Percentiles rank a stretch among this genome's conserved stretches.
phyloP scores from a whole-genome alignment of 768 basidiomycete genomes.

The Boletus pseudopeckii region DNA sequence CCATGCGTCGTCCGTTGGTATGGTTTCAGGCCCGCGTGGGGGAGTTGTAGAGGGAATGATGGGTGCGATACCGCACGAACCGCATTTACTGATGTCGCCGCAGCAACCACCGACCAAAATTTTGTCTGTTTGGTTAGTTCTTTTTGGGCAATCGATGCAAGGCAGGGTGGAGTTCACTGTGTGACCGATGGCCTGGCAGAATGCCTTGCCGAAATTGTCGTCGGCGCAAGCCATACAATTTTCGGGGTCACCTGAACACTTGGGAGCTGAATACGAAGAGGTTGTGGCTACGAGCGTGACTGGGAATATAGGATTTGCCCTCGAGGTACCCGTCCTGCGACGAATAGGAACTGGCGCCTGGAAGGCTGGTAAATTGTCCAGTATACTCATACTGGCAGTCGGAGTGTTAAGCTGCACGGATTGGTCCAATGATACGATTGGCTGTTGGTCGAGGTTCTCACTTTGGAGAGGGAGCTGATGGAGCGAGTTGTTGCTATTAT shows the following conservation, averaged over 20 bases:
- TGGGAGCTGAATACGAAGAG: constrained; percentile 29
- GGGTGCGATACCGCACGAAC: constrained; percentile 33
- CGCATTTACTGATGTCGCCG: constrained; percentile 32
- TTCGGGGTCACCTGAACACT: constrained; percentile 81
- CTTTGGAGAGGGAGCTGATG: constrained; percentile 14
- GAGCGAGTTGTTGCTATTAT: constrained; percentile 6
- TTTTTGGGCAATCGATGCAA: constrained; percentile 56
- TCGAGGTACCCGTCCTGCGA: constrained; percentile 42
- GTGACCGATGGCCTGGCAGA: constrained; percentile 72
- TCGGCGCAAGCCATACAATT: constrained; percentile 85
- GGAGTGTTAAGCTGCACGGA: constrained; percentile 27
- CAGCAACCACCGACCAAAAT: constrained; percentile 36
- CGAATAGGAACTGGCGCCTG: constrained; percentile 82
- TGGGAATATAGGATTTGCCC: constrained; percentile 53
- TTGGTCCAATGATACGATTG: constrained; percentile 22
- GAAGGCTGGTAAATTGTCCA: constrained; percentile 75
- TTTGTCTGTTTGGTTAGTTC: constrained; percentile 23
- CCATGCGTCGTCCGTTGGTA: constrained; percentile 84
- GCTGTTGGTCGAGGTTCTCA: constrained; percentile 9
- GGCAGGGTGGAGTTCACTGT: constrained; percentile 50
- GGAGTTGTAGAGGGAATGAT: constrained; percentile 23
- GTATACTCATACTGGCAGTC: constrained; percentile 49
- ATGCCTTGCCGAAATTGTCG: constrained; percentile 84
- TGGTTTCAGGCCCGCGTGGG: constrained; percentile 42
- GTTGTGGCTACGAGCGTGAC: constrained; percentile 36